Percentiles rank a stretch among this genome's conserved stretches.
These are phyloP conservation scores for Linaria vulgaris DNA, from an alignment of 257 asterid species.

Conservation along the genomic window DNA sequence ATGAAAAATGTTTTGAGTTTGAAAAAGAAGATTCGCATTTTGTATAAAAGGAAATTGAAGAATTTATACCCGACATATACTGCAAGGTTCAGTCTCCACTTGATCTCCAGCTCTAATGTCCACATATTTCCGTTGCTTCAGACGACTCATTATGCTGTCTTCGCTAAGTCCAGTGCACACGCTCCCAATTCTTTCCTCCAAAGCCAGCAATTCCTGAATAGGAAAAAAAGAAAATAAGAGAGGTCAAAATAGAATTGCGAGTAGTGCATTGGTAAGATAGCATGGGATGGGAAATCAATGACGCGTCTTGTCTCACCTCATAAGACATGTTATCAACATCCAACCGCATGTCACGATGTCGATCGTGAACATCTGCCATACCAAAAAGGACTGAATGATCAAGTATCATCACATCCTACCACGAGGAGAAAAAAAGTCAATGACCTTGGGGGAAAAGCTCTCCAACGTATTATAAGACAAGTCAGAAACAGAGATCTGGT, in stretches of 20 bases:
- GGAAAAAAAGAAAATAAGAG: constrained; percentile 1
- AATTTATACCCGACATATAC: constrained; percentile 57
- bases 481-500: background rate
- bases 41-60: background rate
- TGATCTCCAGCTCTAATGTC: constrained; percentile 22
- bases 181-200: constrained; percentile 69
- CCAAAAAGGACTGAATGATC: constrained; percentile 57
- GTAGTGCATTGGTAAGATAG: background rate
- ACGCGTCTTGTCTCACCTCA: constrained; percentile 46
- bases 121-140: constrained; percentile 41
- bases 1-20: background rate
- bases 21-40: background rate
- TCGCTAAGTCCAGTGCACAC: constrained; percentile 69
- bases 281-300: background rate
- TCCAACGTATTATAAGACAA: constrained; percentile 1
- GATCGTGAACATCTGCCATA: constrained; percentile 54
- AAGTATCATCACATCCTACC: constrained; percentile 57
- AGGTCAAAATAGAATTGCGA: constrained; percentile 6
- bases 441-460: constrained; percentile 7
- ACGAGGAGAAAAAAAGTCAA: constrained; percentile 7
- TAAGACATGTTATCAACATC: constrained; percentile 78
- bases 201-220: constrained; percentile 68
- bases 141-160: constrained; percentile 40
- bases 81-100: constrained; percentile 60
- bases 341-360: constrained; percentile 68